These are phyloP conservation scores for Lactarius hatsudake DNA, from an alignment of 768 basidiomycete genomes.

Conservation along the genomic window DNA sequence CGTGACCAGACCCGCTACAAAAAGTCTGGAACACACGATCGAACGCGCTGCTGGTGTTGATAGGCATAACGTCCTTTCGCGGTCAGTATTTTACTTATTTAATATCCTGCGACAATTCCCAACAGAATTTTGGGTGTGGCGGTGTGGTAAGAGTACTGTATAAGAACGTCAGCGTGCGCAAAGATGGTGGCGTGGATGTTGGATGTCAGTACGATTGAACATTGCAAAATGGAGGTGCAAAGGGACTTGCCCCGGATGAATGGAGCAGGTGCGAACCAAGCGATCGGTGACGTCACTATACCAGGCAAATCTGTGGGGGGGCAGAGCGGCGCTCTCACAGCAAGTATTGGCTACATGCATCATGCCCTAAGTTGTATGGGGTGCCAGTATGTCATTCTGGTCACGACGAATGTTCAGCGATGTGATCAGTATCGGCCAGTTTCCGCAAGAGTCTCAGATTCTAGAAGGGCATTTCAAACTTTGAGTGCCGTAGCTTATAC, in stretches of 20 bases:
- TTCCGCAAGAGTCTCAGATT: background rate
- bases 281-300: constrained; percentile 63
- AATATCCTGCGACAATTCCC: background rate
- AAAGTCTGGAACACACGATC: background rate
- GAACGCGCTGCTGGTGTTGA: background rate
- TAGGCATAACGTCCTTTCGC: background rate
- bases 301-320: constrained; percentile 60
- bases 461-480: background rate
- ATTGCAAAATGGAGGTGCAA: no score
- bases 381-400: background rate
- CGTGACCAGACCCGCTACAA: background rate
- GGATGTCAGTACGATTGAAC: no score
- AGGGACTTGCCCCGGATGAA: background rate
- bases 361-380: background rate
- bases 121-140: constrained; percentile 41
- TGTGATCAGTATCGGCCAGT: background rate
- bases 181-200: constrained; percentile 90
- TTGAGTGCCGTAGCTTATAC: background rate
- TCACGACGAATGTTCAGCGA: constrained; percentile 5
- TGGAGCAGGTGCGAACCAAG: background rate
- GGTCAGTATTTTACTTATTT: background rate
- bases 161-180: constrained; percentile 56
- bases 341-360: background rate
- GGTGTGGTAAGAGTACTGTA: constrained; percentile 60
- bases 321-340: constrained; percentile 66